A percentile compares a stretch with the other conserved stretches of the same genome.
Conservation (phyloP, 192 early-diverging fungal species). For the Tieghemiomyces parasiticus region DNA sequence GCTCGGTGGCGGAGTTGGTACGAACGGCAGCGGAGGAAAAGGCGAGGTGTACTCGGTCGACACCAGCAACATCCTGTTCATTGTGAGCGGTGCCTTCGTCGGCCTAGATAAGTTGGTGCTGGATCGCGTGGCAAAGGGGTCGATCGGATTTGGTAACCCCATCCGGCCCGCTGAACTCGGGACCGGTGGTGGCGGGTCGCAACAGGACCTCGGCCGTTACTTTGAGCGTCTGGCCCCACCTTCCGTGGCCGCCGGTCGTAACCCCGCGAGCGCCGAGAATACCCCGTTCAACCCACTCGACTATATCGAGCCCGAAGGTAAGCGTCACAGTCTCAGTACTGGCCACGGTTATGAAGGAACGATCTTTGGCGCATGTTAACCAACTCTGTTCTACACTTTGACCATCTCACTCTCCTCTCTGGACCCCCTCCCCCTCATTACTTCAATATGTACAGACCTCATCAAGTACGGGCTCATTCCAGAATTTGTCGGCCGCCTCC, state of each 20-base stretch:
- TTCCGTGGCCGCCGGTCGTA: too few relatives aligned
- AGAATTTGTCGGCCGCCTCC: constrained; percentile 82
- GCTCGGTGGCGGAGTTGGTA: background rate
- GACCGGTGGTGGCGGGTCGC: constrained; percentile 1
- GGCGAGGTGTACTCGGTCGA: constrained; percentile 77
- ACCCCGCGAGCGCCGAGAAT: too few relatives aligned
- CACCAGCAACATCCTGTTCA: constrained; percentile 83
- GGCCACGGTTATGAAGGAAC: background rate
- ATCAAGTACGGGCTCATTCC: constrained; percentile 80
- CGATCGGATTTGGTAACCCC: constrained; percentile 63
- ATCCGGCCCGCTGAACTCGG: constrained; percentile 18
- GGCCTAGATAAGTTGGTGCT: constrained; percentile 68
- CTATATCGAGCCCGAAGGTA: constrained; percentile 42
- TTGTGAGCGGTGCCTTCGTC: constrained; percentile 79
- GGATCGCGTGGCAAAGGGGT: constrained; percentile 62
- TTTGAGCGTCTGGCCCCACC: too few relatives aligned
- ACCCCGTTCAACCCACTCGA: constrained; percentile 38
- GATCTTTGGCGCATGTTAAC: constrained; percentile 12
- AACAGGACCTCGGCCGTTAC: too few relatives aligned
- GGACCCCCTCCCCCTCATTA: too few relatives aligned
- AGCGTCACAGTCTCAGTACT: background rate
- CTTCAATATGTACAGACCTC: constrained; percentile 35
- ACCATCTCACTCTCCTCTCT: too few relatives aligned
- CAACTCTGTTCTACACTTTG: too few relatives aligned
- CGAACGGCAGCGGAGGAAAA: constrained; percentile 20